Percentiles rank a stretch among this genome's conserved stretches.
Evolutionary conservation across 2,329 filamentous ascomycete genomes (phyloP).

Genomic region (Penicillium italicum): DNA sequence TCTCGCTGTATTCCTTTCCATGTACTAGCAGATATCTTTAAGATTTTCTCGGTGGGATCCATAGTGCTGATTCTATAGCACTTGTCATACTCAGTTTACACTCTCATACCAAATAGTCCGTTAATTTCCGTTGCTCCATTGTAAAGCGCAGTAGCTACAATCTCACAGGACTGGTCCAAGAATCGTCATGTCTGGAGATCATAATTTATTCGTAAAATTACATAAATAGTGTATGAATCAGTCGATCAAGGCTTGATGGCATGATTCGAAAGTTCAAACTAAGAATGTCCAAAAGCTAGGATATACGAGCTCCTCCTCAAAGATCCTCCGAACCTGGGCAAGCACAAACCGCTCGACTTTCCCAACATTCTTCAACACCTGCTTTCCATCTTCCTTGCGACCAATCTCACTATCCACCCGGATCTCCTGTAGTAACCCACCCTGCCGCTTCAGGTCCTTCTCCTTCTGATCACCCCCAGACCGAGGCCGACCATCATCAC

Average conservation of each 20-base stretch:
- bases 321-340: slow-evolving; percentile 93
- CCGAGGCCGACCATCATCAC: slow-evolving; percentile 31
- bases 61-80: neutral
- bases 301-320: slow-evolving; percentile 98
- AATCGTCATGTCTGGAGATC: slow-evolving; percentile 9
- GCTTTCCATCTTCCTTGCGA: slow-evolving; percentile 82
- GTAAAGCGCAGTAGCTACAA: neutral
- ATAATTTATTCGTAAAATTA: slow-evolving; percentile 20
- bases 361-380: slow-evolving; percentile 95
- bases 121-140: neutral
- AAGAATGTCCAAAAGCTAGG: slow-evolving; percentile 98
- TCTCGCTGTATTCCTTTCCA: neutral
- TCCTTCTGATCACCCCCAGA: slow-evolving; percentile 40
- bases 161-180: neutral
- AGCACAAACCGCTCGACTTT: slow-evolving; percentile 98
- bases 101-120: neutral
- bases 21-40: neutral
- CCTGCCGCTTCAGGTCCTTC: slow-evolving; percentile 60
- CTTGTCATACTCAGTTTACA: neutral
- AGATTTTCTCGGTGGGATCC: neutral
- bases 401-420: slow-evolving; percentile 97
- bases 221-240: slow-evolving; percentile 13
- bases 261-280: slow-evolving; percentile 52
- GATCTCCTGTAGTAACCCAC: slow-evolving; percentile 84
- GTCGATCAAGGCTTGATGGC: neutral